Base-by-base conservation (phyloP, 1,284 basidiomycete genomes). In the Cryptococcus sp. region DNA sequence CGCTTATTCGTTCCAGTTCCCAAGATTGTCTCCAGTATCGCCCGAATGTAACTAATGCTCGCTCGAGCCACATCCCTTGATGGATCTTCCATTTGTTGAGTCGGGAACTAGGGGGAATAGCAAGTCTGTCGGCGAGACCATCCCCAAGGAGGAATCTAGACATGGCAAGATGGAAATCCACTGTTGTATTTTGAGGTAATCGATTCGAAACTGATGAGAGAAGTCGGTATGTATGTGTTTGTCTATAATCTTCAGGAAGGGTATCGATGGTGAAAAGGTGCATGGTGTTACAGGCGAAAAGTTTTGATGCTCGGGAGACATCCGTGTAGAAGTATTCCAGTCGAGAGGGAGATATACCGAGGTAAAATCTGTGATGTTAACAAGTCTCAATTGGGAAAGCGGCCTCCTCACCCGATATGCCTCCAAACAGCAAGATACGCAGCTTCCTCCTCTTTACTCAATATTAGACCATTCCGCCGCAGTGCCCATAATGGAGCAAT, bases 401-500 rank as follows among this genome's bases (percentile, higher is more conserved):
- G 23, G 8, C 4, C 10, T 36, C 51, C 60, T 23, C 35, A 64
- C 63, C 63, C 63, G 11, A 65, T 57, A 55, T 65, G 61, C 31
- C 63, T 43, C 63, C 63, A 65, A 3, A 52, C 53, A 6, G 61
- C 55, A 3, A 65, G 46, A 37, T 65, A 63, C 1, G 63, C 63
- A 5, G 31, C 15, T 46, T 65, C 59, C 37, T 65, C 63, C 15
- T 56, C 51, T 3, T 32, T 13, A 4, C 57, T 57, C 11, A 65
- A 47, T 7, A 10, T 15, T 30, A 65, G 56, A 6, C 63, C 63
- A 45, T 56, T 55, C 6, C 59, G 49, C n/a, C 56, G 50, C 1
- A 65, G 37, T 1, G 63, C 58, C 63, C 63, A 65, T 0, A 65
- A 42, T 4, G 63, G 63, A 15, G 63, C 63, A 13, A 65, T 61